Evolutionary conservation across 331 rosid genomes (phyloP), one percentile per base, ranked within the genome.

Genomic region (Arachis monticola): DNA sequence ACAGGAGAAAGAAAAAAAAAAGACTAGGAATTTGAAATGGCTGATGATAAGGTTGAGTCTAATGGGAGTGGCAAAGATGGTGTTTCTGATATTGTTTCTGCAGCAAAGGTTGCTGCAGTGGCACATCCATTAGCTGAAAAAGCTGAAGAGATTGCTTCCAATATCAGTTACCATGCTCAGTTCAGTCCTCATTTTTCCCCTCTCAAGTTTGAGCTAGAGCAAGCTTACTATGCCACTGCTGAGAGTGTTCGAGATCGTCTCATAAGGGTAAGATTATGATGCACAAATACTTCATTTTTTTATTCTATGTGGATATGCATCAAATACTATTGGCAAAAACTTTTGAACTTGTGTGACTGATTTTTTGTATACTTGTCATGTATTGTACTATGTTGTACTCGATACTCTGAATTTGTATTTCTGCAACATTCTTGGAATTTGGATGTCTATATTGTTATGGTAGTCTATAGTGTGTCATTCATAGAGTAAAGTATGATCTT

Each of bases 181-280:
- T 90, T 73, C 84, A 88, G 90, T 72, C 96, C 99, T 77, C 97
- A 92, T 83, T 95, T 92, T 81, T 90, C 97, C 46, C 96, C 93
- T 82, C 86, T 88, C 86, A 92, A 87, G 83, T 95, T 95, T 77
- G 90, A 92, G 80, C 89, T 87, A 3, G 97, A 95, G 78, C 97
- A 92, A 73, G 97, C 97, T 60, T 95, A 84, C 77, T 90, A 77
- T 80, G 96, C 97, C 69, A 90, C 97, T 64, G 99, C 99, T 0
- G 97, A 92, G 77, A 95, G 99, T 80, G 97, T 95, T 80, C 96
- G 97, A 60, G 99, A 92, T 84, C 97, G 92, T 67, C 99, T 95
- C 81, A 62, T 92, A 64, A 79, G 67, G 69, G 99, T 90, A 75
- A 48, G 48, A 8, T 67, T 38, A 4, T 38, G 41, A 38, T 38